Conservation (phyloP, 768 basidiomycete species). For the Termitomyces titanicus region DNA sequence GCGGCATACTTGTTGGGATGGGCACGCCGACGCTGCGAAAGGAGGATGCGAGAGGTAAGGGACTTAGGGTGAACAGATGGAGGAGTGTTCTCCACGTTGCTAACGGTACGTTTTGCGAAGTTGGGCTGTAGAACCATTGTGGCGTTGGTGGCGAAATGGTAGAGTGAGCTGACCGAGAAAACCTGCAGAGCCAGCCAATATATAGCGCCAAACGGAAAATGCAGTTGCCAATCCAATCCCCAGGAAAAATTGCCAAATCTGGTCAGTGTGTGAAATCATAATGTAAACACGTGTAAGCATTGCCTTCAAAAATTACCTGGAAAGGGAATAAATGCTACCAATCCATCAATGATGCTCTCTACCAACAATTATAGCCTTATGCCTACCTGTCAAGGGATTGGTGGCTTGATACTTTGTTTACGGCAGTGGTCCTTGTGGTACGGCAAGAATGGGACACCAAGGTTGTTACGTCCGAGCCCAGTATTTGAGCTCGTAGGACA, state of each 20-base stretch:
- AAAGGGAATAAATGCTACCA: neutral
- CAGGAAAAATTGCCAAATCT: neutral
- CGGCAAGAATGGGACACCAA: neutral
- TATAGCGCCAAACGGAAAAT: neutral
- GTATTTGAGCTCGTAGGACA: neutral
- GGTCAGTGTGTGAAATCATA: neutral
- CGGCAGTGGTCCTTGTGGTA: neutral
- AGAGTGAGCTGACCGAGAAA: neutral
- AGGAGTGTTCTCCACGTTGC: slow-evolving; percentile 31
- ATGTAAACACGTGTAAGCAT: neutral
- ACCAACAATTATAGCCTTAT: neutral
- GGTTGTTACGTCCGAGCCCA: neutral
- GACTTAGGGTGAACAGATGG: slow-evolving; percentile 18
- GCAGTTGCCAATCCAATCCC: slow-evolving; percentile 6
- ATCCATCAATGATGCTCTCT: slow-evolving; percentile 4
- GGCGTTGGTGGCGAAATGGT: slow-evolving; percentile 1
- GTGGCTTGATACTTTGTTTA: neutral
- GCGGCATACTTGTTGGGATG: slow-evolving; percentile 29
- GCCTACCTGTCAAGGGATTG: neutral
- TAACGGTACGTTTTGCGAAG: slow-evolving; percentile 15
- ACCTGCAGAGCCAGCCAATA: neutral
- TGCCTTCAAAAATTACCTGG: neutral
- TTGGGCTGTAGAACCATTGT: slow-evolving; percentile 26
- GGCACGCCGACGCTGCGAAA: slow-evolving; percentile 34
- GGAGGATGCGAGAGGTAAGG: slow-evolving; percentile 17